Conservation (phyloP, 1,284 basidiomycete species). For the Boletus austroedulis region DNA sequence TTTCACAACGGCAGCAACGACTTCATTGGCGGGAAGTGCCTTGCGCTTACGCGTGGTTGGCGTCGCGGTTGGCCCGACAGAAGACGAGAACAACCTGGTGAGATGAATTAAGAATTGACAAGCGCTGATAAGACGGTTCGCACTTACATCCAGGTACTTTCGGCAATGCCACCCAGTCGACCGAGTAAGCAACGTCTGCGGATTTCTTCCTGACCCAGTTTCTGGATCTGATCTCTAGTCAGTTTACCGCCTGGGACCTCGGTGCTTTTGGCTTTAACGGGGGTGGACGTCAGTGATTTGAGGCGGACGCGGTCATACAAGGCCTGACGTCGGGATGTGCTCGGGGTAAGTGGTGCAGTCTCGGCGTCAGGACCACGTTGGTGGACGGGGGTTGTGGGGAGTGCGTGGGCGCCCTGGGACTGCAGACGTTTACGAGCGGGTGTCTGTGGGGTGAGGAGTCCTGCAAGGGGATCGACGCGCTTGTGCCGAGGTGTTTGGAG, state of each 20-base stretch:
- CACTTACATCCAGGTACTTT: conserved; percentile 81
- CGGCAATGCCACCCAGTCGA: conserved; percentile 73
- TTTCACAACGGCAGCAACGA: conserved; percentile 64
- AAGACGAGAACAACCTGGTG: conserved; percentile 61
- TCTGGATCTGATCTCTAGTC: conserved; percentile 63
- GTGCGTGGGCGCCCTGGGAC: conserved; percentile 35
- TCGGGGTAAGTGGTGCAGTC: conserved; percentile 64
- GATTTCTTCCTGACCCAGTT: conserved; percentile 71
- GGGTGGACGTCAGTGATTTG: conserved; percentile 61
- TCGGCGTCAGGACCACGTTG: conserved; percentile 52
- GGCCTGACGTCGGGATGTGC: conserved; percentile 68
- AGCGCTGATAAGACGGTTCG: not conserved
- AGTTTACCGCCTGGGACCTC: conserved; percentile 44
- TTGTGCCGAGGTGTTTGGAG: conserved; percentile 51
- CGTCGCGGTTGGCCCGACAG: conserved; percentile 48
- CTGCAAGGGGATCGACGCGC: conserved; percentile 33
- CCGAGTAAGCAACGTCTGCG: conserved; percentile 70
- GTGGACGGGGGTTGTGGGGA: conserved; percentile 62
- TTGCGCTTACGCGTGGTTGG: conserved; percentile 63
- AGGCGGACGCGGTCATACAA: conserved; percentile 75
- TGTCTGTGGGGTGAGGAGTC: conserved; percentile 47
- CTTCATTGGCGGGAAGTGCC: conserved; percentile 61
- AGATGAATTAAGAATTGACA: not conserved
- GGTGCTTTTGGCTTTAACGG: conserved; percentile 53
- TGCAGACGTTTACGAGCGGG: conserved; percentile 44